Conservation (phyloP, 1,139 yeast genomes). For the Candida tropicalis region DNA sequence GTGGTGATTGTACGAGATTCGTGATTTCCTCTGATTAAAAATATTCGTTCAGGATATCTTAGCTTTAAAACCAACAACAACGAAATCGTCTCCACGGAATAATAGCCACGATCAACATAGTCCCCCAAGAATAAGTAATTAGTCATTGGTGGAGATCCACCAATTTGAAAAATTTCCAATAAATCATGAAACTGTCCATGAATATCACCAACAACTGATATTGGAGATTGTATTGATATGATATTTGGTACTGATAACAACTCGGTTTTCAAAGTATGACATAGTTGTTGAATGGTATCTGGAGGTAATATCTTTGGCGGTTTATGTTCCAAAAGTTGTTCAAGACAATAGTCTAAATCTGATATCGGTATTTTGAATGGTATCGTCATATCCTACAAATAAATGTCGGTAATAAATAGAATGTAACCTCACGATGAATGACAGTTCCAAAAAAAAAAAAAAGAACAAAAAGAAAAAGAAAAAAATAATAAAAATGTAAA, state of each 20-base stretch:
- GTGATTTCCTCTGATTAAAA: conserved; percentile 88
- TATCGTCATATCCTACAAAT: conserved; percentile 31
- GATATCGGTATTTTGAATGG: conserved; percentile 35
- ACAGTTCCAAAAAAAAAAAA: background rate
- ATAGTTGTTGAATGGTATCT: conserved; percentile 43
- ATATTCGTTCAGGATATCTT: conserved; percentile 82
- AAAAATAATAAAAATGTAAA: background rate
- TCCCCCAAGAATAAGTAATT: conserved; percentile 92
- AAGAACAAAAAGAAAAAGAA: background rate
- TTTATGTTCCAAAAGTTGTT: conserved; percentile 43
- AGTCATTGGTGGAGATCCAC: conserved; percentile 92
- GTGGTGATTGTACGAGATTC: conserved; percentile 96
- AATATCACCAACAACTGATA: conserved; percentile 97
- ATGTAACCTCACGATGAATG: background rate
- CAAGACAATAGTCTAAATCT: conserved; percentile 49
- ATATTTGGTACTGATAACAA: conserved; percentile 61
- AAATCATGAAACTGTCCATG: conserved; percentile 97
- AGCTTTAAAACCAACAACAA: conserved; percentile 80
- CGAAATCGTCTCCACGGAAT: conserved; percentile 89
- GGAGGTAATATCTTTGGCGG: conserved; percentile 49
- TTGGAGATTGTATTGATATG: conserved; percentile 80
- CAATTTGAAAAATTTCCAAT: conserved; percentile 87
- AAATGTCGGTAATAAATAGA: background rate
- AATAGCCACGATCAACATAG: conserved; percentile 87
- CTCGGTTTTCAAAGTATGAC: conserved; percentile 46